A percentile compares a stretch with the other conserved stretches of the same genome.
These are phyloP conservation scores for Conringia planisiliqua DNA, from an alignment of 345 rosid genomes.

Conservation along the genomic window DNA sequence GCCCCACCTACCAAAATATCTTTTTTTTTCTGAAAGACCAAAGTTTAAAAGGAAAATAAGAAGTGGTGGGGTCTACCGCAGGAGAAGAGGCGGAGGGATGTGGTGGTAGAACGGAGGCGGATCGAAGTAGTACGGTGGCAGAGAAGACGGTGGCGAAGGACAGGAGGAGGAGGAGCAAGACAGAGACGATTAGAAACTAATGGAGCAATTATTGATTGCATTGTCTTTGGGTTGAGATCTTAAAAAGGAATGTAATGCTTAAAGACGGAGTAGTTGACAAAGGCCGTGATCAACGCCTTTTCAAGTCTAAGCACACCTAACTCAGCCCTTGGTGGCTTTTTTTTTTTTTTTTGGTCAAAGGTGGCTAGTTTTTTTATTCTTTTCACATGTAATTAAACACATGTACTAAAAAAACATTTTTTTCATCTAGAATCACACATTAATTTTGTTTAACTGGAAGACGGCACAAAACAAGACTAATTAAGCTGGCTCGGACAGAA, in stretches of 20 bases:
- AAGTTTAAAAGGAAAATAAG: background rate
- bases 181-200: background rate
- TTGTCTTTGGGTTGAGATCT: conserved; percentile 7
- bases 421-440: background rate
- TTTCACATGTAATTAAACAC: background rate
- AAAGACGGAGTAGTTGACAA: background rate
- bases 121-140: background rate
- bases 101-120: conserved; percentile 12
- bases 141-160: background rate
- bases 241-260: background rate
- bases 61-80: conserved; percentile 5
- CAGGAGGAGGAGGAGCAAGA: background rate
- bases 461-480: no score
- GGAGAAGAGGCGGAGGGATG: conserved; percentile 15
- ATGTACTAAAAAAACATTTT: background rate
- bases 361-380: background rate
- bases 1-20: conserved; percentile 24
- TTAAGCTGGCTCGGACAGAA: no score
- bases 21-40: background rate
- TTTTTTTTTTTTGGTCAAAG: background rate
- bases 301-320: background rate
- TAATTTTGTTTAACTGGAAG: no score
- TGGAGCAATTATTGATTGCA: conserved; percentile 22
- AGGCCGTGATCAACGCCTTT: conserved; percentile 16
- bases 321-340: background rate